phyloP scores from a whole-genome alignment of 495 filamentous ascomycete genomes.

The Penicillium parvum region DNA sequence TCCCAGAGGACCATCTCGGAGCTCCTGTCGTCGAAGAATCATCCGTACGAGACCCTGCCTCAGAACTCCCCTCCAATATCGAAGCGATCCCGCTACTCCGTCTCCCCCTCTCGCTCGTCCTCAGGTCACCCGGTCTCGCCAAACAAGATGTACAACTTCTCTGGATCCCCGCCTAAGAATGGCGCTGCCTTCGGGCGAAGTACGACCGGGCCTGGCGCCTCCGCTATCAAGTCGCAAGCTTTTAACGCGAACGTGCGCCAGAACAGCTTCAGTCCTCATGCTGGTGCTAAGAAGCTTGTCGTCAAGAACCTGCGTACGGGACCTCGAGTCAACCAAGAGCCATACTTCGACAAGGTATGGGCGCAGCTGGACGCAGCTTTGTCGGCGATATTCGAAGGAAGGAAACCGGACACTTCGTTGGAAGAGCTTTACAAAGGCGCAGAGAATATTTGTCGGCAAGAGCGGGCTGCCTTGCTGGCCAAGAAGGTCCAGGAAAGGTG shows the following conservation, averaged over 20 bases:
- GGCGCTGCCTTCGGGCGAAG: constrained; percentile 26
- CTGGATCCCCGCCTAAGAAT: constrained; percentile 32
- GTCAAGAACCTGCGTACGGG: constrained; percentile 78
- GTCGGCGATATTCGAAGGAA: constrained; percentile 61
- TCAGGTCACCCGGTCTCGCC: constrained; percentile 20
- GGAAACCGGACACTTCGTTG: constrained; percentile 59
- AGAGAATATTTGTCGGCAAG: constrained; percentile 82
- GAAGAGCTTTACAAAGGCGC: constrained; percentile 87
- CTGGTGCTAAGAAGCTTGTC: constrained; percentile 72
- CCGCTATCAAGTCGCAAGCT: constrained; percentile 22
- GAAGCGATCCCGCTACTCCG: constrained; percentile 42
- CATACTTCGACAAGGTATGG: constrained; percentile 71
- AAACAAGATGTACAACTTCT: constrained; percentile 48
- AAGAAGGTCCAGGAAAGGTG: constrained; percentile 59
- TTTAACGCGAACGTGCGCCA: constrained; percentile 26
- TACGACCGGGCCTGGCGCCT: constrained; percentile 11
- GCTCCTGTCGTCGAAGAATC: constrained; percentile 38
- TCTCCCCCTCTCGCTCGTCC: constrained; percentile 22
- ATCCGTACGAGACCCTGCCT: constrained; percentile 15
- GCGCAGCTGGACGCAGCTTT: constrained; percentile 68
- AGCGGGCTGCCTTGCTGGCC: constrained; percentile 59
- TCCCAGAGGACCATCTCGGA: constrained; percentile 49
- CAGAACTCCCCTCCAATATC: constrained; percentile 25
- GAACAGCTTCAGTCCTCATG: constrained; percentile 41
- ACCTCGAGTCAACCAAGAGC: constrained; percentile 52